These are phyloP conservation scores for Fusarium virguliforme DNA, from an alignment of 2,329 filamentous ascomycete genomes.

Conservation along the genomic window DNA sequence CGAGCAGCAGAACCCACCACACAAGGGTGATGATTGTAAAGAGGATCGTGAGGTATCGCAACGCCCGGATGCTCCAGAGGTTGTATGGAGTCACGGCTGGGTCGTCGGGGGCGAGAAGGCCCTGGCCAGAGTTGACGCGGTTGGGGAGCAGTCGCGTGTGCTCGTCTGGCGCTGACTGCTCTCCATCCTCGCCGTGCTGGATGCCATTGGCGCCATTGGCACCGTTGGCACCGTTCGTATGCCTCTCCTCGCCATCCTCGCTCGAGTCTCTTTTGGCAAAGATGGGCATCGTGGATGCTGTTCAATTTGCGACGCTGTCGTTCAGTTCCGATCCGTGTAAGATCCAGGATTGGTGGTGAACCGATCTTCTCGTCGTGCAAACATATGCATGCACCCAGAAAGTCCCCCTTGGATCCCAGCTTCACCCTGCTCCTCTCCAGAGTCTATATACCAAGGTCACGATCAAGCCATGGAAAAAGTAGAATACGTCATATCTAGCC, in stretches of 20 bases:
- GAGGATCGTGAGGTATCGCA: slow-evolving; percentile 83
- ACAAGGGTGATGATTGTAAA: slow-evolving; percentile 83
- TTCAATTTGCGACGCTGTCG: background rate
- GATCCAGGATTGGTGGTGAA: background rate
- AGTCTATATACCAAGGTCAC: slow-evolving; percentile 39
- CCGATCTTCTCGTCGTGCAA: background rate
- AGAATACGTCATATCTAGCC: slow-evolving; percentile 49
- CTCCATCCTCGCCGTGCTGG: slow-evolving; percentile 41
- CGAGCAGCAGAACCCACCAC: slow-evolving; percentile 95
- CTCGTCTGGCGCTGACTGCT: slow-evolving; percentile 62
- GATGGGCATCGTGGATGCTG: slow-evolving; percentile 53
- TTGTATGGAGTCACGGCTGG: slow-evolving; percentile 89
- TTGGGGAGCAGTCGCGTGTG: slow-evolving; percentile 79
- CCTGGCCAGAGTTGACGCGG: slow-evolving; percentile 68
- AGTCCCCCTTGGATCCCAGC: slow-evolving; percentile 6
- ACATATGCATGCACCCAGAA: slow-evolving; percentile 21
- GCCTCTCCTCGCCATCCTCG: slow-evolving; percentile 34
- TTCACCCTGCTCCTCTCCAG: slow-evolving; percentile 17
- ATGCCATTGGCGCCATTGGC: slow-evolving; percentile 27
- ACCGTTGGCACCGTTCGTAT: slow-evolving; percentile 24
- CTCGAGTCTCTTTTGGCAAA: slow-evolving; percentile 52
- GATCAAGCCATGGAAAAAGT: slow-evolving; percentile 41
- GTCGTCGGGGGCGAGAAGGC: slow-evolving; percentile 60
- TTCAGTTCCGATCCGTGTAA: slow-evolving; percentile 1
- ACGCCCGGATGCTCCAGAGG: slow-evolving; percentile 87